Evolutionary conservation across 1,284 basidiomycete genomes (phyloP).

Genomic region (Cutaneotrichosporon cyanovorans): DNA sequence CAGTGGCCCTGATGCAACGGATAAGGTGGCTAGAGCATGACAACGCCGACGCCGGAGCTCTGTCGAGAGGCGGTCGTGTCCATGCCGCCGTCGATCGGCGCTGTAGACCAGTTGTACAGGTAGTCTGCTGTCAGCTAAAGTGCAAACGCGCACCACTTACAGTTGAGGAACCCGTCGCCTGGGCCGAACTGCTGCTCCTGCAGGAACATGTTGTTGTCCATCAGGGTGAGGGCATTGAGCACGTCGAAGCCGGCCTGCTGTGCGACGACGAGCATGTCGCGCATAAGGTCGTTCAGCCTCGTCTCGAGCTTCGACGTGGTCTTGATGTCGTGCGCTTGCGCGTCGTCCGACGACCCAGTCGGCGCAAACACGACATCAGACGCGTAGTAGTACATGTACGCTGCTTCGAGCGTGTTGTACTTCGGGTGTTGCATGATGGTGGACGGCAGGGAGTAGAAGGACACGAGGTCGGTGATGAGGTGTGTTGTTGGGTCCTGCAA

Average conservation of each 20-base stretch:
- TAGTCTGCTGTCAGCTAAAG: constrained; percentile 52
- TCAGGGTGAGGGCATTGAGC: constrained; percentile 86
- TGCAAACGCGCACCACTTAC: constrained; percentile 14
- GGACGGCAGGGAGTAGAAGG: constrained; percentile 94
- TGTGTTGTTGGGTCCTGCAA: constrained; percentile 68
- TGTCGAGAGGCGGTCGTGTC: constrained; percentile 27
- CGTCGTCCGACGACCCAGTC: constrained; percentile 27
- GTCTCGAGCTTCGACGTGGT: constrained; percentile 58
- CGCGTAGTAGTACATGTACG: constrained; percentile 54
- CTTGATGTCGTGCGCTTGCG: constrained; percentile 49
- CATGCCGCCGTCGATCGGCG: constrained; percentile 59
- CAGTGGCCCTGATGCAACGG: too few relatives aligned
- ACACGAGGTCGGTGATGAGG: constrained; percentile 88
- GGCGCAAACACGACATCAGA: constrained; percentile 35
- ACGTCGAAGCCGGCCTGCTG: constrained; percentile 85
- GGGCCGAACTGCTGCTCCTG: constrained; percentile 79
- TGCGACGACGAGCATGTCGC: constrained; percentile 72
- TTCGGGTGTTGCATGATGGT: constrained; percentile 49
- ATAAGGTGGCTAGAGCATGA: constrained; percentile 37
- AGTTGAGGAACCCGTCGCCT: constrained; percentile 71
- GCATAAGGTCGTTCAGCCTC: constrained; percentile 64
- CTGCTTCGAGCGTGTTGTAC: constrained; percentile 48
- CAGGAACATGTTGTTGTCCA: constrained; percentile 85
- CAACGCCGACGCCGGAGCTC: constrained; percentile 42
- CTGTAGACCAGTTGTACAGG: constrained; percentile 87